Base-by-base conservation (phyloP, 169 alveolate genomes). In the Theileria parva region DNA sequence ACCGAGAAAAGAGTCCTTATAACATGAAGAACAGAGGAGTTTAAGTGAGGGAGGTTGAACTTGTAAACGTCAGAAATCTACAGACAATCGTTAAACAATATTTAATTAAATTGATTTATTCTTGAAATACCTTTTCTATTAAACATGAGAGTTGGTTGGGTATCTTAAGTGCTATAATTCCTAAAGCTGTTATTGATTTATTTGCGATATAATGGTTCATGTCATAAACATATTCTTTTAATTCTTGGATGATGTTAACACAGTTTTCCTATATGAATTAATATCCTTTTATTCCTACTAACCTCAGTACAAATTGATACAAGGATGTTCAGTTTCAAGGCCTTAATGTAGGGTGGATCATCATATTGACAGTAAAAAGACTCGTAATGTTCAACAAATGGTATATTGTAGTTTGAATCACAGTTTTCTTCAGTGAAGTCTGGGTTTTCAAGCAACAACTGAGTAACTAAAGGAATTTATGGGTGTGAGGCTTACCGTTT, bases 211-310 rank as follows among this genome's bases (percentile, higher is more conserved):
- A 97, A 30, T 93, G 85, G 77, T 96, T 95, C n/a, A 92, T 95
- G 83, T 97, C 99, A 64, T 96, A 94, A 7, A 96, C 97, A 86
- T 96, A 97, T 76, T 96, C 99, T 30, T 95, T 92, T 59, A 97
- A 70, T 86, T 97, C 99, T 64, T 91, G 90, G 13, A 93, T 77
- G 28, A 95, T 94, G 73, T 95, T 97, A 50, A 88, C 76, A 25
- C 94, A 88, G 85, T 94, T 96, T 44, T 77, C 89, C 92, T 95
- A 78, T 9, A 71, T 39, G 6, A 27, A n/a, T 32, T 15, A 25
- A 55, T 53, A 15, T 17, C 34, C 39, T 11, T 4, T 13, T 13
- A n/a, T 59, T 19, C 17, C 30, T 28, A 25, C 81, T 80, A 23
- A 87, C 95, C 89, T 91, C 89, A n/a, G 94, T 85, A 15, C 92